Conservation (phyloP, 2,329 filamentous ascomycete species). For the Parastagonospora nodorum region DNA sequence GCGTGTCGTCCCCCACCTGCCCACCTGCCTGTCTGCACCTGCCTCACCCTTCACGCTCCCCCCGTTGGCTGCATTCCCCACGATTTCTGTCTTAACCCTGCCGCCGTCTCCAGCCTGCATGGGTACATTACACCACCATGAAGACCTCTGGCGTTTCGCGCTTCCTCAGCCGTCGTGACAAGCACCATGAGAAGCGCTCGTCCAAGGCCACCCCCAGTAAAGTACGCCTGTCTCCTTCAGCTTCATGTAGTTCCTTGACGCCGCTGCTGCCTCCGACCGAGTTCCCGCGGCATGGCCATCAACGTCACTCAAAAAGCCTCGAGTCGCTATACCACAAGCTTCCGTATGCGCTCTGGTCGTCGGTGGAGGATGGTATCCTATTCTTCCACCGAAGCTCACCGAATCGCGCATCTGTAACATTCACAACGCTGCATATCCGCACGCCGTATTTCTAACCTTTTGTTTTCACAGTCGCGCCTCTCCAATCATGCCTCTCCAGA, state of each 20-base stretch:
- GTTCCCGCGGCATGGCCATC: constrained; percentile 6
- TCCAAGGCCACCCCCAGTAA: constrained; percentile 39
- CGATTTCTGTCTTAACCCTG: constrained; percentile 3
- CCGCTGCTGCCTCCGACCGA: constrained; percentile 14
- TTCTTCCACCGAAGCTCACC: constrained; percentile 24
- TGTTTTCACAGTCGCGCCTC: constrained; percentile 30
- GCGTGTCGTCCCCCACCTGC: neutral
- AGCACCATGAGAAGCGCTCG: constrained; percentile 47
- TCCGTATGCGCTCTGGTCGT: constrained; percentile 21
- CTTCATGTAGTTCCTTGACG: constrained; percentile 19
- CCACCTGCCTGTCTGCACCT: constrained; percentile 1
- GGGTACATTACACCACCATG: constrained; percentile 43
- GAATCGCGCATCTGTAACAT: constrained; percentile 15
- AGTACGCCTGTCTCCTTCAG: constrained; percentile 32
- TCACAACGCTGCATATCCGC: constrained; percentile 14
- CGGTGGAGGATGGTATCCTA: constrained; percentile 21
- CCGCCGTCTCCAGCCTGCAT: constrained; percentile 21
- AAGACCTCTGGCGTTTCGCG: constrained; percentile 58
- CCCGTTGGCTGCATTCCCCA: neutral
- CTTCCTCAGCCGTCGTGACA: constrained; percentile 74
- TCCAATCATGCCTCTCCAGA: constrained; percentile 44
- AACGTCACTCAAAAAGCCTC: constrained; percentile 22
- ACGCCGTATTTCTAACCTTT: constrained; percentile 31
- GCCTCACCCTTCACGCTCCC: neutral
- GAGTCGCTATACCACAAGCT: constrained; percentile 29